phyloP scores from a whole-genome alignment of 176 grass and related monocot species.

The Zizania latifolia region DNA sequence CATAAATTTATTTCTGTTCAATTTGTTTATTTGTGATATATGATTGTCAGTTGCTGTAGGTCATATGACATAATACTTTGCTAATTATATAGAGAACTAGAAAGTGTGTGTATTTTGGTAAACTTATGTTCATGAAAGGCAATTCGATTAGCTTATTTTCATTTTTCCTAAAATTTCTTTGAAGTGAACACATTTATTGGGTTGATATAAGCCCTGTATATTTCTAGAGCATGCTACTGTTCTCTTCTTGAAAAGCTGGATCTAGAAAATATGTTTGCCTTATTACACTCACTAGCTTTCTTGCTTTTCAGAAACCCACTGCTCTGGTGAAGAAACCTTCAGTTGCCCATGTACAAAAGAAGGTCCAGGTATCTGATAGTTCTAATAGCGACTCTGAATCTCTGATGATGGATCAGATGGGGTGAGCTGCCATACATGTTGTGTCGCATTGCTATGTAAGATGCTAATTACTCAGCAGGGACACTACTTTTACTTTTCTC shows the following conservation, averaged over 20 bases:
- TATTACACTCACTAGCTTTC: background rate
- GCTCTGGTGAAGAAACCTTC: constrained; percentile 34
- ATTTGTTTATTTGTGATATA: background rate
- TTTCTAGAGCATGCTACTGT: background rate
- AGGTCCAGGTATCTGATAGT: constrained; percentile 17
- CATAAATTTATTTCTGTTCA: background rate
- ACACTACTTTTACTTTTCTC: background rate
- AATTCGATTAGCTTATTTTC: background rate
- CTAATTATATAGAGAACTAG: background rate
- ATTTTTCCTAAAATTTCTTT: background rate
- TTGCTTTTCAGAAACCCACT: constrained; percentile 35
- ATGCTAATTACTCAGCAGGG: background rate
- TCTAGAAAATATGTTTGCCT: background rate
- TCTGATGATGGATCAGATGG: constrained; percentile 43
- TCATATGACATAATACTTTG: background rate
- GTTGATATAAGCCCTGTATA: background rate
- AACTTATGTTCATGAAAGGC: background rate
- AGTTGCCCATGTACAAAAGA: constrained; percentile 29
- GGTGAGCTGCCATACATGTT: constrained; percentile 21
- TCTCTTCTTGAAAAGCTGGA: background rate
- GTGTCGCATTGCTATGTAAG: background rate
- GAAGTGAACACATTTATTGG: background rate
- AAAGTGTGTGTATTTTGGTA: background rate
- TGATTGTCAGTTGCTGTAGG: background rate
- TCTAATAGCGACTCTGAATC: constrained; percentile 37